Conservation (phyloP, 2,329 filamentous ascomycete species). For the Fusarium compactum region DNA sequence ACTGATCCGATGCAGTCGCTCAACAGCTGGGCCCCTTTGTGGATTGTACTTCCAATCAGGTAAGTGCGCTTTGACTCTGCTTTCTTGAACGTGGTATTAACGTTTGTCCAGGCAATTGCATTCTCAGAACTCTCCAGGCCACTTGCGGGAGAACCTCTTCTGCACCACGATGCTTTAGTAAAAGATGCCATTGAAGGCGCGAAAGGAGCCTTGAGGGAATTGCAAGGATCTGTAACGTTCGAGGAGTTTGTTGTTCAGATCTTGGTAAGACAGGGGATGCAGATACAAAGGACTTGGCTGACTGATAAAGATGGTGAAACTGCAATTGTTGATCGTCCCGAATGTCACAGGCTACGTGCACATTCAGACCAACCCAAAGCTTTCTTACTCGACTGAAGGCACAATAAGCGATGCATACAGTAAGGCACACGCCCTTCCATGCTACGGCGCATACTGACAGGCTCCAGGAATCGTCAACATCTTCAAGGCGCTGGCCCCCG, state of each 20-base stretch:
- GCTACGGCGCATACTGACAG: not conserved
- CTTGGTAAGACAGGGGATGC: conserved; percentile 54
- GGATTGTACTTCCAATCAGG: conserved; percentile 55
- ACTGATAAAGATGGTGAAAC: conserved; percentile 63
- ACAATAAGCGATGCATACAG: conserved; percentile 64
- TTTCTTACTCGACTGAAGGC: conserved; percentile 62
- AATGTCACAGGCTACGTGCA: conserved; percentile 66
- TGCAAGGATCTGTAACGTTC: conserved; percentile 43
- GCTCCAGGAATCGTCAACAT: conserved; percentile 59
- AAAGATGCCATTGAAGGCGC: conserved; percentile 46
- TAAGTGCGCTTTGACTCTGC: not conserved
- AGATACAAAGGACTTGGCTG: not conserved
- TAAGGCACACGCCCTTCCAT: conserved; percentile 46
- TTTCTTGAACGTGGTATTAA: not conserved
- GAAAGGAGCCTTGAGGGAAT: conserved; percentile 20
- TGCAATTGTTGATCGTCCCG: conserved; percentile 64
- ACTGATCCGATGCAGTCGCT: conserved; percentile 47
- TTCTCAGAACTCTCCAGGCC: conserved; percentile 49
- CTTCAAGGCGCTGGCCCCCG: conserved; percentile 40
- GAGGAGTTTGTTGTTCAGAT: conserved; percentile 68
- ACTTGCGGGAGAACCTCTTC: conserved; percentile 27
- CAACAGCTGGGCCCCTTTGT: conserved; percentile 50
- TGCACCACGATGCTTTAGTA: conserved; percentile 49
- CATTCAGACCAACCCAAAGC: conserved; percentile 70
- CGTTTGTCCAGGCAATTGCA: conserved; percentile 50